Evolutionary conservation across 108 stramenopile genomes (phyloP).

Genomic region (Cyclotella sp.): DNA sequence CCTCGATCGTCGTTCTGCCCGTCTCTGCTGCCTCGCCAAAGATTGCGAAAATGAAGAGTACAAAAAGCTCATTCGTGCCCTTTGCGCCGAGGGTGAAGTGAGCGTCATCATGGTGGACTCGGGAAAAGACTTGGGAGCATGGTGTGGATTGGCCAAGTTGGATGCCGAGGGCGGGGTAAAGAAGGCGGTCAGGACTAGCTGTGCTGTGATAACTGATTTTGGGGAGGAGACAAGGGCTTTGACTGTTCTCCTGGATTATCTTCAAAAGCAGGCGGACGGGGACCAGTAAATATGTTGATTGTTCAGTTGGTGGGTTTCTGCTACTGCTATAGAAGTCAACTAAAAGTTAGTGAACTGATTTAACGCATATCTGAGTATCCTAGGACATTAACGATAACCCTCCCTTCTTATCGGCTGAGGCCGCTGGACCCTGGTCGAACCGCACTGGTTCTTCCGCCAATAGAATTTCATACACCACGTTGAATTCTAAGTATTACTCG

Average conservation of each 20-base stretch:
- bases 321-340: slow-evolving; percentile 12
- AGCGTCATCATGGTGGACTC: slow-evolving; percentile 97
- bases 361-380: too few species aligned
- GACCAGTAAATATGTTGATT: slow-evolving; percentile 9
- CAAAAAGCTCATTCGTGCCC: slow-evolving; percentile 98
- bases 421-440: too few species aligned
- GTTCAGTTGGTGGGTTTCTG: slow-evolving; percentile 3
- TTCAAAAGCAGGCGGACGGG: slow-evolving; percentile 92
- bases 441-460: too few species aligned
- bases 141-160: slow-evolving; percentile 98
- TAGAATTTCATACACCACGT: too few species aligned
- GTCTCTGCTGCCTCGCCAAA: slow-evolving; percentile 98
- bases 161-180: slow-evolving; percentile 95
- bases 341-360: too few species aligned
- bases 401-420: too few species aligned
- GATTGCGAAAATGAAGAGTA: slow-evolving; percentile 99
- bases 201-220: slow-evolving; percentile 98
- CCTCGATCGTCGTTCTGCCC: slow-evolving; percentile 95
- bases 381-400: too few species aligned
- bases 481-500: too few species aligned
- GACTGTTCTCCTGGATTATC: slow-evolving; percentile 94
- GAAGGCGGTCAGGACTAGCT: slow-evolving; percentile 97
- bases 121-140: slow-evolving; percentile 96
- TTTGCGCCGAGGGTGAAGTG: slow-evolving; percentile 98
- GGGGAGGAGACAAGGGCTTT: slow-evolving; percentile 98